Conservation (phyloP, 306 rosid genomes). For the Rosa chinensis region DNA sequence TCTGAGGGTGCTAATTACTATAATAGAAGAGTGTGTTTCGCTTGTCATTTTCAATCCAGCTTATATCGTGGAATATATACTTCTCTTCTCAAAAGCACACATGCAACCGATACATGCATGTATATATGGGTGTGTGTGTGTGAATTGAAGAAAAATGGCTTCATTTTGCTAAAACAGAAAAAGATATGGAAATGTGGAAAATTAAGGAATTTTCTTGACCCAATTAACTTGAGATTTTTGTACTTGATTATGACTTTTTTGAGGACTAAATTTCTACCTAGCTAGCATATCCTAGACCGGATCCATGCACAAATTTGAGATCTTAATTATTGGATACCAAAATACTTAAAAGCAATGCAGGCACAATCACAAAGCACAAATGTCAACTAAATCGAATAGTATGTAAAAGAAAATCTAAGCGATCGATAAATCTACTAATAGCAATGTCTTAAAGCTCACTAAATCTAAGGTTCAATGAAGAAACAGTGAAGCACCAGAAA, state of each 20-base stretch:
- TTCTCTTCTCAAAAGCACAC: background rate
- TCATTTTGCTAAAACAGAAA: background rate
- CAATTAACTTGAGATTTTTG: background rate
- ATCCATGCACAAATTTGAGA: background rate
- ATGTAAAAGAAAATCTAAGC: too few species aligned
- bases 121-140: background rate
- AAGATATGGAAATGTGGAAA: background rate
- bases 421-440: too few species aligned
- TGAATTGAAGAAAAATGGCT: background rate
- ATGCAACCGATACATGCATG: background rate
- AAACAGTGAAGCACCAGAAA: too few species aligned
- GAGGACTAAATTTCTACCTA: background rate
- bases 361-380: background rate
- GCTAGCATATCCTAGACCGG: background rate
- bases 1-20: background rate
- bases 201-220: background rate
- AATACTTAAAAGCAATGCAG: background rate
- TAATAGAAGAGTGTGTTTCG: background rate
- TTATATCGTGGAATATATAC: background rate
- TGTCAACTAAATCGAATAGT: too few species aligned
- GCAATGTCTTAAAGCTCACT: too few species aligned
- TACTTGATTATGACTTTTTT: background rate
- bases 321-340: too few species aligned
- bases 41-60: slow-evolving; percentile 5
- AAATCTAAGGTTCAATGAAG: too few species aligned